Evolutionary conservation across 805 yeast genomes (phyloP).

Genomic region (Myxozyma melibiosi): DNA sequence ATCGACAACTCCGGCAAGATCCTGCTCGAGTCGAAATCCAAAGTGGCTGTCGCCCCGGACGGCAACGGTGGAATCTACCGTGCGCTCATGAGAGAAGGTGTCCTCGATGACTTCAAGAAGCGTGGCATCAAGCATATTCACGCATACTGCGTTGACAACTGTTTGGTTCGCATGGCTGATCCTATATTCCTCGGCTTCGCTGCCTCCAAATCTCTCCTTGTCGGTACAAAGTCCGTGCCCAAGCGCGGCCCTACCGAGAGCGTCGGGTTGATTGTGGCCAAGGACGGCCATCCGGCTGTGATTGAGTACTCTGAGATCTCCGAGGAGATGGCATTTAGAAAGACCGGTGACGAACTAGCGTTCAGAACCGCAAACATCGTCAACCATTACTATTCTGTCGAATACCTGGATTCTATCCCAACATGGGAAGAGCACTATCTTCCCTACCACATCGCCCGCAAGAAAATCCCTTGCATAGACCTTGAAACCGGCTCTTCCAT

Average conservation of each 20-base stretch:
- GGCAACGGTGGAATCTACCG: conserved; percentile 97
- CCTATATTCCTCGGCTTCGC: conserved; percentile 89
- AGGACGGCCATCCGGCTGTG: conserved; percentile 72
- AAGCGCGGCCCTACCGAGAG: conserved; percentile 84
- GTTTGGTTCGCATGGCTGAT: conserved; percentile 88
- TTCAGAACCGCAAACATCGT: conserved; percentile 96
- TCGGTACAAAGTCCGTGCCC: conserved; percentile 94
- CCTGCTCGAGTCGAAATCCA: conserved; percentile 57
- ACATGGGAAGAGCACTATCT: conserved; percentile 69
- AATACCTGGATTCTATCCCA: conserved; percentile 63
- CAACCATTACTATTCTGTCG: conserved; percentile 89
- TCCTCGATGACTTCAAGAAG: conserved; percentile 65
- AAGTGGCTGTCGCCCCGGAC: conserved; percentile 86
- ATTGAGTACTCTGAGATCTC: conserved; percentile 94
- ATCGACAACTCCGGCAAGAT: conserved; percentile 73
- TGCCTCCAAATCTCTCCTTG: conserved; percentile 60
- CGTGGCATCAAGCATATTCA: conserved; percentile 86
- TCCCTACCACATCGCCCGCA: conserved; percentile 94
- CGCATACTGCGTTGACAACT: conserved; percentile 96
- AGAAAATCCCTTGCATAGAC: conserved; percentile 74
- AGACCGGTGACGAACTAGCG: conserved; percentile 55
- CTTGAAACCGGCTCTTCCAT: conserved; percentile 48
- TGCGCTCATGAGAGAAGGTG: conserved; percentile 66
- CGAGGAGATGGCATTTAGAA: conserved; percentile 65
- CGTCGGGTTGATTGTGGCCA: conserved; percentile 83